Evolutionary conservation across 2,329 filamentous ascomycete genomes (phyloP), one percentile per base, ranked within the genome.

Genomic region (Fusarium temperatum): DNA sequence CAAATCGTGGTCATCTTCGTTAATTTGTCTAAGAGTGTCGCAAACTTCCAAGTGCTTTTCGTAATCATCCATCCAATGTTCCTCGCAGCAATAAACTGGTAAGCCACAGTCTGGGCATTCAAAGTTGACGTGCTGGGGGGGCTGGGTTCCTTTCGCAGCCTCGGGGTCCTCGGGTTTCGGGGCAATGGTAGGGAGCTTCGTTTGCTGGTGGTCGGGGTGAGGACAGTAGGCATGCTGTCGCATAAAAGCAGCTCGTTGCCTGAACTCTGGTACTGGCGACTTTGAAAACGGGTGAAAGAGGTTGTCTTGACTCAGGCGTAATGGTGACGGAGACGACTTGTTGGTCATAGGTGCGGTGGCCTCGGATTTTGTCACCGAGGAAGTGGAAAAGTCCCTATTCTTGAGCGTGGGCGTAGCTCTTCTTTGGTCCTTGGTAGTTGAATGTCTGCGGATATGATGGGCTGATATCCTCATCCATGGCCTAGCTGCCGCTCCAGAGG

Each of bases 41-140:
- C 96, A 99, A 41, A 99, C 92, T 80, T 98, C 90, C 69, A 99
- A 83, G 82, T 99, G 96, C 24, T 91, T 89, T 83, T 98, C 96
- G 80, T 98, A 99, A 82, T 98, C 94, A 77, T 97, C 94, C 81
- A 93, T 94, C 93, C 96, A 98, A 82, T 99, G 96, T 76, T 94
- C 92, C 83, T 98, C 93, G 77, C 91, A 96, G 85, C 96, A 99
- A 81, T 96, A 97, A 12, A 98, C 91, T 0, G 97, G 95, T 47
- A 98, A 89, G 20, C 96, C 96, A 78, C 96, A 99, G 82, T 99
- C 96, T 2, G 96, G 95, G 78, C 96, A 99, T 82, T 98, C 96
- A 80, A 97, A 98, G 76, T 93, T 88, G 59, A 98, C 94, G 82
- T 98, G 94, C 22, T 92, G 91, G 0, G 96, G 93, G 15, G 94